Conservation (phyloP, 2,329 filamentous ascomycete species). For the Fusarium brevicatenulatum region DNA sequence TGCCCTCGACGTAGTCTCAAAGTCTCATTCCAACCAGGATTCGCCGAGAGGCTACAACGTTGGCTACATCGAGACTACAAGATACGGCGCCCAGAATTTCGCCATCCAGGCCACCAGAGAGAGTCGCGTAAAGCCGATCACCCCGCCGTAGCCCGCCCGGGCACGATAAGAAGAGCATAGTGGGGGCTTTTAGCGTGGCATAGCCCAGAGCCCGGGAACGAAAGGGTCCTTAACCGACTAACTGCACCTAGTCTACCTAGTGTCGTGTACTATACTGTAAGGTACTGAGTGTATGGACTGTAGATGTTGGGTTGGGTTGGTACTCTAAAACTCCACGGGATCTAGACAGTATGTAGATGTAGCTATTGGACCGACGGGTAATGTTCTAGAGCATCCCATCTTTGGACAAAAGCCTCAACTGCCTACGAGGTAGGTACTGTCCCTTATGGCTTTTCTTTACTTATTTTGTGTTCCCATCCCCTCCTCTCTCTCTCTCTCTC, state of each 20-base stretch:
- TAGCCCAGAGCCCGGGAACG: conserved; percentile 21
- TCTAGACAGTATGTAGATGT: conserved; percentile 8
- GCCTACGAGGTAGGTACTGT: neutral
- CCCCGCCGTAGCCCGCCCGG: conserved; percentile 24
- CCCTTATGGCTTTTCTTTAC: neutral
- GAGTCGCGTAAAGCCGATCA: conserved; percentile 22
- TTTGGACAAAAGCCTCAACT: conserved; percentile 15
- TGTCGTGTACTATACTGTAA: conserved; percentile 4
- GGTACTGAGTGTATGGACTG: conserved; percentile 21
- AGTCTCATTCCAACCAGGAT: conserved; percentile 32
- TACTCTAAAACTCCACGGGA: conserved; percentile 25
- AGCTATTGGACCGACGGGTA: conserved; percentile 5
- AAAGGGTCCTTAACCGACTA: conserved; percentile 21
- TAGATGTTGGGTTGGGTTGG: neutral
- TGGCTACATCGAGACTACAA: conserved; percentile 22
- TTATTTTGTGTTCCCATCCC: neutral
- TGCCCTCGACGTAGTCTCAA: conserved; percentile 18
- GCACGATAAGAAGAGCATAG: conserved; percentile 28
- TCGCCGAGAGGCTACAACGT: conserved; percentile 27
- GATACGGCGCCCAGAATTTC: neutral
- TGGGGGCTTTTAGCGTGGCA: conserved; percentile 15
- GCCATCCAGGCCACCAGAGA: conserved; percentile 22
- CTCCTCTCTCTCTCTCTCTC: neutral
- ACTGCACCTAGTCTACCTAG: neutral
- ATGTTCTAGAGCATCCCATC: conserved; percentile 25